These are phyloP conservation scores for Flaveria floridana DNA, from an alignment of 140 eudicot species.

Conservation along the genomic window DNA sequence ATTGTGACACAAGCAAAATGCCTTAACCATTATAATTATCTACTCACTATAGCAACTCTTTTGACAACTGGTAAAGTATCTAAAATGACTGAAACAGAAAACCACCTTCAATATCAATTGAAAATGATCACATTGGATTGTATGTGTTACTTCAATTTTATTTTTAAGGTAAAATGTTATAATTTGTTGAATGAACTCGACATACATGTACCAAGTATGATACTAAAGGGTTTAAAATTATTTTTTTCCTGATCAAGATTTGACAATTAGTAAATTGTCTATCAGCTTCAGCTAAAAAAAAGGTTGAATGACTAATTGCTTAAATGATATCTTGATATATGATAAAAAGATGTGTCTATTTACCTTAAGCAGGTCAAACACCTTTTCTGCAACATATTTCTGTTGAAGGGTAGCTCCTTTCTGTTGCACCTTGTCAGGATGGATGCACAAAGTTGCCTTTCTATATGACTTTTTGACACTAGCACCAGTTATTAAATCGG, in stretches of 20 bases:
- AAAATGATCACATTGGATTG: too few species aligned
- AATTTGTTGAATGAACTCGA: neutral
- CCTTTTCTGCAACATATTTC: conserved; percentile 92
- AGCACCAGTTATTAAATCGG: conserved; percentile 79
- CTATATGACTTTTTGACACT: conserved; percentile 80
- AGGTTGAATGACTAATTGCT: neutral
- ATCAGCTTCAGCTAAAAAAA: neutral
- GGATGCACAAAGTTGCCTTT: conserved; percentile 95
- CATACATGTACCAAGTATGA: neutral
- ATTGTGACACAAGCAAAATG: neutral
- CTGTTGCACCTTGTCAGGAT: conserved; percentile 97
- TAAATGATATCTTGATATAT: neutral
- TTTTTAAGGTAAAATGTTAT: too few species aligned
- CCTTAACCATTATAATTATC: neutral
- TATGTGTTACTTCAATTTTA: too few species aligned
- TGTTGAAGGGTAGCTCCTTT: conserved; percentile 96
- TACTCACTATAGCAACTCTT: neutral
- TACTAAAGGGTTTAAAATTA: neutral
- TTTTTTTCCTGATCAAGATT: neutral
- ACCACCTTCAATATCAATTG: too few species aligned
- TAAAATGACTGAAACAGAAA: neutral
- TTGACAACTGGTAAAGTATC: neutral
- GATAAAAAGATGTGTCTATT: neutral
- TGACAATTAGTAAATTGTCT: neutral
- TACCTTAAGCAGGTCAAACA: conserved; percentile 94